Evolutionary conservation across 306 rosid genomes (phyloP).

Genomic region (Ammopiptanthus mongolicus): DNA sequence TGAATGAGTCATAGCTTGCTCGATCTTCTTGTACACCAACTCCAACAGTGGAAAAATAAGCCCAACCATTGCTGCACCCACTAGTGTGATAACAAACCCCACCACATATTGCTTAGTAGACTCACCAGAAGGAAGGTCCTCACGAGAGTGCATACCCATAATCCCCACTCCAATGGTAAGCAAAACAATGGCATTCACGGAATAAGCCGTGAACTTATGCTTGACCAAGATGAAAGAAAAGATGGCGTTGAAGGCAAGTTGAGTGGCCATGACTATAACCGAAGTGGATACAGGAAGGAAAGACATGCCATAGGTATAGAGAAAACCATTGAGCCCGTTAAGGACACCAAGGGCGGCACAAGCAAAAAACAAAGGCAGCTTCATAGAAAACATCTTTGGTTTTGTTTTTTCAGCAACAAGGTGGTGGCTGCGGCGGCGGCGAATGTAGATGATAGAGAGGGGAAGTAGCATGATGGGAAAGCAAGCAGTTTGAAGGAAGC

Average conservation of each 20-base stretch:
- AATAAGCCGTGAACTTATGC: not conserved
- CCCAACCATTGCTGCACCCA: slow-evolving; percentile 45
- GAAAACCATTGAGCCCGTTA: slow-evolving; percentile 46
- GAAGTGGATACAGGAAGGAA: slow-evolving; percentile 25
- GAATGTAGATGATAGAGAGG: not conserved
- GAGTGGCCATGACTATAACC: not conserved
- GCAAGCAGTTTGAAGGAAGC: not conserved
- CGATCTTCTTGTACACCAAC: slow-evolving; percentile 16
- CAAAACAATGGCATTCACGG: not conserved
- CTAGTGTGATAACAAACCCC: slow-evolving; percentile 51
- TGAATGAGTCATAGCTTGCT: not conserved
- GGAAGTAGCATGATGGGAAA: not conserved
- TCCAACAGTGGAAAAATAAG: slow-evolving; percentile 53
- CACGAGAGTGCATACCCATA: slow-evolving; percentile 42
- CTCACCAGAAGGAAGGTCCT: slow-evolving; percentile 50
- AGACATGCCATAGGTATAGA: slow-evolving; percentile 45
- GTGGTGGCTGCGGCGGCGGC: slow-evolving; percentile 9
- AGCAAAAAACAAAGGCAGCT: slow-evolving; percentile 26
- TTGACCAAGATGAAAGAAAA: not conserved
- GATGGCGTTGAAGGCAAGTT: not conserved
- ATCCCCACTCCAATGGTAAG: not conserved
- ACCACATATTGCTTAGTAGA: slow-evolving; percentile 28
- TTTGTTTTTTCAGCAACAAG: not conserved
- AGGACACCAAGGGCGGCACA: slow-evolving; percentile 32
- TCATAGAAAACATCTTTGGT: slow-evolving; percentile 18